Evolutionary conservation across 2,329 filamentous ascomycete species (phyloP), one percentile per base, ranked within the genome.

Genomic region (Colletotrichum liaoningense): DNA sequence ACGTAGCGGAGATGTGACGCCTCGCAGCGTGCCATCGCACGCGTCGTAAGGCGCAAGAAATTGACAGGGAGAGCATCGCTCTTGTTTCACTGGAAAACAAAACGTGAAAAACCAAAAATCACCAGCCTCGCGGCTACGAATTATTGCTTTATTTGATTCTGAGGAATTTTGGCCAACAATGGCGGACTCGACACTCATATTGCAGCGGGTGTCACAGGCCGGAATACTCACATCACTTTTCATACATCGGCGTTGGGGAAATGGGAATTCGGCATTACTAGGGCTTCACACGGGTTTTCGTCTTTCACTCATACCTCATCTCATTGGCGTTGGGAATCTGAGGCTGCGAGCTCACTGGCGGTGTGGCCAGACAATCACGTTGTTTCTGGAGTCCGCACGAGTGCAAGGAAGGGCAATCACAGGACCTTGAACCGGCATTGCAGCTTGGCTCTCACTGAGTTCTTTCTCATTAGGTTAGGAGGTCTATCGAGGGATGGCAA

Each of bases 1-100:
- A 72, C 86, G 88, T 73, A 91, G 89, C 79, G 88, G 88, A 65
- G 89, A 91, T 63, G 82, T 87, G 65, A 88, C 87, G 72, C 87
- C 88, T 56, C 87, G 88, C 60, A 90, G 88, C 79, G 83, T 89
- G 54, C 86, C 87, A 33, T 86, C 84, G 14, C 83, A 87, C 75
- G 81, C 83, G 65, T 87, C 85, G 62, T 83, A 76, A 74, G 12
- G 30, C 7, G 46, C 42, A 16, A 35, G 49, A 28, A 38, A 11
- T 28, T 19, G 24, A 24, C 28, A 12, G 52, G 16, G 16, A 52
- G 26, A 28, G 35, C 26, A 28, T 49, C 33, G 60, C 49, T 49
- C 16, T 56, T 26, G 6, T 60, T 56, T 58, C 16, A 42, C 22
- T 19, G 6, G 28, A 71, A 30, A 24, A 46, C 16, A 14, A 46